Base-by-base conservation (phyloP, 1,139 yeast genomes). In the Komagataea norvegica region DNA sequence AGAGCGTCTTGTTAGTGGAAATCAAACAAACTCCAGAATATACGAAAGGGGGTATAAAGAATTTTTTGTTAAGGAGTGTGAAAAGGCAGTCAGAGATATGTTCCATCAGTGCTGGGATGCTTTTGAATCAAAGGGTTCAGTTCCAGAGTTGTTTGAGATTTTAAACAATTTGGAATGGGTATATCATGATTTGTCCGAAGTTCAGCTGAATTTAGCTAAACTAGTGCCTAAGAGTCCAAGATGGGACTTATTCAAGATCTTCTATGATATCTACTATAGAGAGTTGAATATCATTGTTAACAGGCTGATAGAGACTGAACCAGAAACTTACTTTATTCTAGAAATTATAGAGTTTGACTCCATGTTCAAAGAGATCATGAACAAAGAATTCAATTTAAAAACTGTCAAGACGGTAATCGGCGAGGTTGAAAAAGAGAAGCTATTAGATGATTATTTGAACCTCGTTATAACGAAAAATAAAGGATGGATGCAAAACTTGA, bases 131-230 rank as follows among this genome's bases (percentile, higher is more conserved):
- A 77, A 73, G 40, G 62, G 52, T 8, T 56, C 51, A 32, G 68
- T 32, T 4, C 26, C 30, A n/a, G 39, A 42, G 26, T 19, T 67
- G 31, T 75, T 77, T 58, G 71, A 68, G 16, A 77, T 89, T 2
- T 69, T 83, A 45, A 82, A 81, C 29, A 79, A 83, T 45, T 64
- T 89, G 37, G 81, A 79, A 41, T 89, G 96, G 93, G 72, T 89
- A 15, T 88, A 83, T 56, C 81, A 82, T 45, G 97, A 91, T 52
- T 62, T 91, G 42, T 62, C 71, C 23, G 72, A 80, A 43, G 86
- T 83, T 2, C 72, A 75, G 39, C 72, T 73, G 27, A 77, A 76
- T 17, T 62, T 87, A 33, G 60, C 70, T 3, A 67, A 66, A n/a
- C 68, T 80, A 36, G 88, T 94, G 22, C 83, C 85, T 0, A 46